Evolutionary conservation across 805 yeast genomes (phyloP).

Genomic region (Millerozyma miso): DNA sequence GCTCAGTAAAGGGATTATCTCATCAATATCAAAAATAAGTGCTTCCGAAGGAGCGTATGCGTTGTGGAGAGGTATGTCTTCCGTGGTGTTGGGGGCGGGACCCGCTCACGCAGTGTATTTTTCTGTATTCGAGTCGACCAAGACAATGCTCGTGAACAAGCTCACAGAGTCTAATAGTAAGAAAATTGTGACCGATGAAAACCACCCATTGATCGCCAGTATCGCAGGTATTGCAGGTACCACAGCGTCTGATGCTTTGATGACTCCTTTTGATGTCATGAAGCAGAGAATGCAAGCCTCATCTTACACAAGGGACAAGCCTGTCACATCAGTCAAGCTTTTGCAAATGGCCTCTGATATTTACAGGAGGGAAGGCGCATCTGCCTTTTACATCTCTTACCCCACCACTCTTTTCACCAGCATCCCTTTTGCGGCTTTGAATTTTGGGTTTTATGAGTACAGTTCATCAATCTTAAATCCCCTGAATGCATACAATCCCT

Average conservation of each 20-base stretch:
- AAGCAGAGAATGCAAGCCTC: conserved; percentile 88
- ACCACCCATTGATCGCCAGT: conserved; percentile 80
- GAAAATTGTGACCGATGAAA: conserved; percentile 52
- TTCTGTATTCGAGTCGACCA: conserved; percentile 84
- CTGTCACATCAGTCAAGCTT: conserved; percentile 20
- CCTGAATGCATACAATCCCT: conserved; percentile 72
- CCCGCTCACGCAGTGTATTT: conserved; percentile 98
- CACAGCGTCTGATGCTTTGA: conserved; percentile 86
- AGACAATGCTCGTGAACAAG: conserved; percentile 50
- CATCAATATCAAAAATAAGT: conserved; percentile 70
- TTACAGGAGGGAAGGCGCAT: conserved; percentile 59
- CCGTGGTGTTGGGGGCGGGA: conserved; percentile 95
- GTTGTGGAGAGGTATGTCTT: conserved; percentile 89
- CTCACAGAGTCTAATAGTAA: conserved; percentile 32
- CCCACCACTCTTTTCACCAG: conserved; percentile 91
- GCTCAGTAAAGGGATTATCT: conserved; percentile 45
- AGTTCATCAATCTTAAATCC: conserved; percentile 80
- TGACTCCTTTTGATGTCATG: conserved; percentile 95
- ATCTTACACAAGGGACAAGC: conserved; percentile 5
- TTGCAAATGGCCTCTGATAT: conserved; percentile 42
- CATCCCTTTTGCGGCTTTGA: conserved; percentile 91
- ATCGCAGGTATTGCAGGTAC: conserved; percentile 90
- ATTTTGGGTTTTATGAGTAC: conserved; percentile 89
- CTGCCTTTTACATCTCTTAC: conserved; percentile 87
- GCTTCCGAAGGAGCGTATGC: conserved; percentile 84